Evolutionary conservation across 2,329 filamentous ascomycete species (phyloP).

Genomic region (Ascochyta lentis): DNA sequence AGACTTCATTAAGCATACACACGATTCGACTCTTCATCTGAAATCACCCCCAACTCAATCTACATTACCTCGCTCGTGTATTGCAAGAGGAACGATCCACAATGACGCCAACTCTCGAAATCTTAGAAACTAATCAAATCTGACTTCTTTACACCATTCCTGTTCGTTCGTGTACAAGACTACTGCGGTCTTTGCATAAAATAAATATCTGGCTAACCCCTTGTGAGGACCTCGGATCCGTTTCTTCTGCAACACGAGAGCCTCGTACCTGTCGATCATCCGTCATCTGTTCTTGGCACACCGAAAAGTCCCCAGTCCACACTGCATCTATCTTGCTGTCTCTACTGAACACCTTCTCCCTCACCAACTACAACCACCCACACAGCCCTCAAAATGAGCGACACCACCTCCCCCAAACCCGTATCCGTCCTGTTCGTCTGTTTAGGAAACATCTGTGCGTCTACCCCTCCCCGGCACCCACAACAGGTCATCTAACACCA

Average conservation of each 20-base stretch:
- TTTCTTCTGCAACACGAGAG: not conserved
- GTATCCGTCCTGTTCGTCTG: constrained; percentile 92
- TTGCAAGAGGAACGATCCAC: too few relatives aligned
- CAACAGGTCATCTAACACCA: constrained; percentile 38
- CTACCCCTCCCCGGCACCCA: not conserved
- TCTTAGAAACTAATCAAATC: too few relatives aligned
- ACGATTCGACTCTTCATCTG: too few relatives aligned
- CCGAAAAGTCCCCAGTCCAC: not conserved
- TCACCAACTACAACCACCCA: not conserved
- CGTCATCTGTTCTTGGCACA: constrained; percentile 8
- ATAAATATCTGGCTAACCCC: too few relatives aligned
- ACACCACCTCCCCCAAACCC: constrained; percentile 31
- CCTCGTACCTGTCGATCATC: constrained; percentile 13
- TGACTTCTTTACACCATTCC: too few relatives aligned
- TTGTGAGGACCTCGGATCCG: not conserved
- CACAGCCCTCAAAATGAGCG: constrained; percentile 13
- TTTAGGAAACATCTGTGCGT: constrained; percentile 88
- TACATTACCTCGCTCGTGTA: too few relatives aligned
- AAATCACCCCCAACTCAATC: too few relatives aligned
- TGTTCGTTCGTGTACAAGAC: too few relatives aligned
- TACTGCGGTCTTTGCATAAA: too few relatives aligned
- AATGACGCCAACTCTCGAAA: too few relatives aligned
- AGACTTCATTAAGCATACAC: too few relatives aligned
- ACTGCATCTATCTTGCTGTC: not conserved
- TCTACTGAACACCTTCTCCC: not conserved